phyloP scores from a whole-genome alignment of 192 early-diverging fungal species.

The Phlyctochytrium planicorne region DNA sequence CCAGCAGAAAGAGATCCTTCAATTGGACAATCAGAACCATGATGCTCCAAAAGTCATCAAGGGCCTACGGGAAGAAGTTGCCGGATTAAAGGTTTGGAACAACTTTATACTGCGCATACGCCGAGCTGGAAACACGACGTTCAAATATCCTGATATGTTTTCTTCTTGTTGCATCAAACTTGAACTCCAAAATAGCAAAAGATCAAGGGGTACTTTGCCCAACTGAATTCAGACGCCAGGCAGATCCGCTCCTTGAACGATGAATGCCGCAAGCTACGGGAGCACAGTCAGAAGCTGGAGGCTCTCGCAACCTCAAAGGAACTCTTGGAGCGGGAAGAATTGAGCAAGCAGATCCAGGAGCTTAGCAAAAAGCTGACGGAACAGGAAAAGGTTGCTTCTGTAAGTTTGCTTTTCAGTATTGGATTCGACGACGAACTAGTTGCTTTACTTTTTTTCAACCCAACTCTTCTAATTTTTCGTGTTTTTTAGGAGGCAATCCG shows the following conservation, averaged over 20 bases:
- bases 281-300: conserved; percentile 37
- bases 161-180: neutral
- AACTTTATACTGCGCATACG: no score
- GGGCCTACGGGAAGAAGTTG: conserved; percentile 46
- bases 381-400: conserved; percentile 25
- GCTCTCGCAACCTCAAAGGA: conserved; percentile 34
- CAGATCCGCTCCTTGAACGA: conserved; percentile 46
- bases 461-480: neutral
- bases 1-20: conserved; percentile 53
- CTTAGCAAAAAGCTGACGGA: conserved; percentile 13
- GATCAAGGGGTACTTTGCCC: conserved; percentile 46
- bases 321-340: conserved; percentile 33
- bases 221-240: conserved; percentile 41
- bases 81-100: conserved; percentile 40
- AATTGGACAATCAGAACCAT: conserved; percentile 39
- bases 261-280: conserved; percentile 37
- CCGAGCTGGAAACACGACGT: neutral
- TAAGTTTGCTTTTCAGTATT: conserved; percentile 1
- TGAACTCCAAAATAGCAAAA: no score
- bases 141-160: neutral
- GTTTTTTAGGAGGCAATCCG: conserved; percentile 39
- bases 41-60: conserved; percentile 51
- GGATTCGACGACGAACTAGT: neutral
- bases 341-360: conserved; percentile 32
- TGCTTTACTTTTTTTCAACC: neutral